Percentiles rank a stretch among this genome's conserved stretches.
Evolutionary conservation across 371 early-diverging fungal genomes (phyloP).

Genomic region (Zopfochytrium polystomum): DNA sequence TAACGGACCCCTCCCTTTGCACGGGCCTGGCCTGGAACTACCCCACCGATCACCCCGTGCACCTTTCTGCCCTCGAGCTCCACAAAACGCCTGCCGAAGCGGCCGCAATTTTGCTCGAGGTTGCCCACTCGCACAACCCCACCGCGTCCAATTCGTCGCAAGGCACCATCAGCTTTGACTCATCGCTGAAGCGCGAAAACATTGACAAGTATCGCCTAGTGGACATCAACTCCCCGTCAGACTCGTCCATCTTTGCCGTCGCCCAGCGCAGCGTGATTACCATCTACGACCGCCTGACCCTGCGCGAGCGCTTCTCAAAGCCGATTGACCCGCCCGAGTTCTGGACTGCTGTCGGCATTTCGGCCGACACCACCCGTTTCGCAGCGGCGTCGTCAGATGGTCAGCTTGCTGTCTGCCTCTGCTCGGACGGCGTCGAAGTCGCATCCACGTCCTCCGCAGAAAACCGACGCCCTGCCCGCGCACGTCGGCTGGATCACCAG

Average conservation of each 20-base stretch:
- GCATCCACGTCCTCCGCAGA: too few relatives aligned
- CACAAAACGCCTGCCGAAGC: not conserved
- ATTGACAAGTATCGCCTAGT: not conserved
- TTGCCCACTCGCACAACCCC: not conserved
- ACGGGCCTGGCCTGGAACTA: not conserved
- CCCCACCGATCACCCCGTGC: not conserved
- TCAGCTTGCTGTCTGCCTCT: not conserved
- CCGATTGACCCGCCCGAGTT: too few relatives aligned
- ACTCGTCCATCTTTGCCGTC: not conserved
- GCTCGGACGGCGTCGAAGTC: too few relatives aligned
- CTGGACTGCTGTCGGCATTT: not conserved
- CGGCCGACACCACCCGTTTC: not conserved
- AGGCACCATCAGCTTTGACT: not conserved
- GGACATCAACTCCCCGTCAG: not conserved
- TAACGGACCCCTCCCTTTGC: not conserved
- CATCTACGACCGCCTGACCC: not conserved
- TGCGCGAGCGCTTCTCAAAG: too few relatives aligned
- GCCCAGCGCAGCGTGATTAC: not conserved
- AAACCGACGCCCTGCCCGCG: not conserved
- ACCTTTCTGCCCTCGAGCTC: not conserved
- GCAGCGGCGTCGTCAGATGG: not conserved
- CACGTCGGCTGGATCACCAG: not conserved
- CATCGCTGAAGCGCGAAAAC: not conserved
- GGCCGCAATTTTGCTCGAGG: too few relatives aligned
- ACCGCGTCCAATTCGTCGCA: not conserved